Evolutionary conservation across 2,329 filamentous ascomycete species (phyloP).

Genomic region (Xylariaceae sp.): DNA sequence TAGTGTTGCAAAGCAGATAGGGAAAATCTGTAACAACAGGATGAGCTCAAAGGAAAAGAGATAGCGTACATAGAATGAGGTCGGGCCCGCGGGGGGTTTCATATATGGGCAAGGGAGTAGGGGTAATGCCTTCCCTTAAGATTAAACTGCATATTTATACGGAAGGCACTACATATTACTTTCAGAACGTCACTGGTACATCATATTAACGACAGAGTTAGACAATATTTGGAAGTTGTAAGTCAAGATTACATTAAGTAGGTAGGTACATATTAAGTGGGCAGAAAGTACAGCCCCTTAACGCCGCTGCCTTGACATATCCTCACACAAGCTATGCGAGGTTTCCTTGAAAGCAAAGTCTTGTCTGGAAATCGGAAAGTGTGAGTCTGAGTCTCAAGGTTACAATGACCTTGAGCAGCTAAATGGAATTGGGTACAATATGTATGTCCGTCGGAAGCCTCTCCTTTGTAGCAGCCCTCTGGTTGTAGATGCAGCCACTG

Average conservation of each 20-base stretch:
- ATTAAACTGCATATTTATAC: not conserved
- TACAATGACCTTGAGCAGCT: not conserved
- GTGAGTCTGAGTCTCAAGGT: not conserved
- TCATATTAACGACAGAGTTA: not conserved
- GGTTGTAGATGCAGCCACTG: slow-evolving; percentile 45
- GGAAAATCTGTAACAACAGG: not conserved
- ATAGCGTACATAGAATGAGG: not conserved
- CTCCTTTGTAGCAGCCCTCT: slow-evolving; percentile 47
- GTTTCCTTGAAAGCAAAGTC: not conserved
- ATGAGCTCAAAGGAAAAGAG: not conserved
- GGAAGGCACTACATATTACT: not conserved
- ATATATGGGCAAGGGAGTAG: not conserved
- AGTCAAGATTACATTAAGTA: too few relatives aligned
- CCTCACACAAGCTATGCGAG: not conserved
- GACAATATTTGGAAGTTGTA: too few relatives aligned
- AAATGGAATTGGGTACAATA: not conserved
- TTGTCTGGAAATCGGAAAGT: slow-evolving; percentile 20
- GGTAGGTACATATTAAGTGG: too few relatives aligned
- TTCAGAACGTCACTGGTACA: not conserved
- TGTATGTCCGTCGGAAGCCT: slow-evolving; percentile 41
- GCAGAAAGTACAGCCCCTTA: not conserved
- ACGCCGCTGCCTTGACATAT: not conserved
- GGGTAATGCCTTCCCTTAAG: not conserved
- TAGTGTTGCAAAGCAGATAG: not conserved
- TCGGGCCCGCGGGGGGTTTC: not conserved